phyloP scores from a whole-genome alignment of 257 asterid genomes.

The Solanum chaucha region DNA sequence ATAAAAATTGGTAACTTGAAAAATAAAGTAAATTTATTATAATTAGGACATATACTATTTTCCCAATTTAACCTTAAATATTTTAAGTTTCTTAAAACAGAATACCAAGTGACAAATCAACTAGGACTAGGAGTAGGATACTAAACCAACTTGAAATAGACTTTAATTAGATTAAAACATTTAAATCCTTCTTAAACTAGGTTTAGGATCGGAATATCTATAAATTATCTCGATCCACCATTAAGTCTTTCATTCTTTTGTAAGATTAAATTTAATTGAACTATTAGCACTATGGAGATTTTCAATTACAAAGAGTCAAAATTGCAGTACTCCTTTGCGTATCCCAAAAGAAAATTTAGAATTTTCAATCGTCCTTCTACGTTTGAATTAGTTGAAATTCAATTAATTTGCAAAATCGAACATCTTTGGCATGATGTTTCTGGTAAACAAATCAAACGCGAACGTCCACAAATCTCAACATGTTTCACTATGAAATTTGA shows the following conservation, averaged over 20 bases:
- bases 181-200: not conserved
- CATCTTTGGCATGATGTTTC: not conserved
- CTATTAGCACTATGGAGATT: not conserved
- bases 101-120: not conserved
- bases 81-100: not conserved
- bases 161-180: not conserved
- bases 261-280: not conserved
- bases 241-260: not conserved
- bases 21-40: no score
- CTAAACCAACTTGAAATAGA: not conserved
- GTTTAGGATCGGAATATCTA: not conserved
- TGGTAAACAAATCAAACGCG: not conserved
- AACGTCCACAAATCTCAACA: not conserved
- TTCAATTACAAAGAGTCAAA: not conserved
- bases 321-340: not conserved
- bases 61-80: no score
- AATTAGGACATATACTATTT: no score
- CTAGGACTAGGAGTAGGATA: not conserved
- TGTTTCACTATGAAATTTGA: not conserved
- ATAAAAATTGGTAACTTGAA: not conserved
- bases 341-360: not conserved
- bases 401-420: not conserved
- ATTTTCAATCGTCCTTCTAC: not conserved
- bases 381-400: not conserved
- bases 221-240: not conserved